Conservation (phyloP, 139 green algal genomes). For the Closterium sp. region DNA sequence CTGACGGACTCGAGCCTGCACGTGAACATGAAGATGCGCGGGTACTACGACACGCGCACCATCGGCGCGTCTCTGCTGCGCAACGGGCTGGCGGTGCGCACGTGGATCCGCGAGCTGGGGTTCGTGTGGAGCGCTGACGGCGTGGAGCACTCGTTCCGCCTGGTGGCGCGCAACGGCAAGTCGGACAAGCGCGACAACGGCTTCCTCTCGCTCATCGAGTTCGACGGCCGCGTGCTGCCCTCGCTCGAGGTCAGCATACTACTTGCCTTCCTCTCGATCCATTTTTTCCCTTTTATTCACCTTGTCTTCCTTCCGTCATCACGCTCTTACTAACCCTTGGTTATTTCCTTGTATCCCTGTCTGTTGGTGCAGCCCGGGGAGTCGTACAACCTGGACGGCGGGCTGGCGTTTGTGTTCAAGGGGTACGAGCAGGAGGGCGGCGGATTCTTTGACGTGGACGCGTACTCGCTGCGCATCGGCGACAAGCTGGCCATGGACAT, state of each 20-base stretch:
- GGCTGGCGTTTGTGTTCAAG: not conserved
- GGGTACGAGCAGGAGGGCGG: not conserved
- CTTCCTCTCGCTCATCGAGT: slow-evolving; percentile 6
- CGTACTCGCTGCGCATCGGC: slow-evolving; percentile 10
- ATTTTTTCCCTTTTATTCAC: too few species aligned
- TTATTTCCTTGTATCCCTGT: not conserved
- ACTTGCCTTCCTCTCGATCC: not conserved
- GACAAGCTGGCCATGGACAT: slow-evolving; percentile 30
- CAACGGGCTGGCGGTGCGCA: not conserved
- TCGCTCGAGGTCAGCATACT: not conserved
- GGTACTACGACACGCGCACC: slow-evolving; percentile 10
- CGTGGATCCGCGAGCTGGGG: slow-evolving; percentile 18
- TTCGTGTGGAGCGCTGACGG: slow-evolving; percentile 16
- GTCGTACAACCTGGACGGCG: not conserved
- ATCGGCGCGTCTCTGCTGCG: not conserved
- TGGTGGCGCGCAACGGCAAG: slow-evolving; percentile 18
- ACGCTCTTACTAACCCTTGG: not conserved
- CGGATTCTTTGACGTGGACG: not conserved
- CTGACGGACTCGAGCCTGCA: slow-evolving; percentile 19
- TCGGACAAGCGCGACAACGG: not conserved
- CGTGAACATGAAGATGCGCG: slow-evolving; percentile 30
- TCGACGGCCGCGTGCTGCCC: slow-evolving; percentile 19
- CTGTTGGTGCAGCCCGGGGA: not conserved
- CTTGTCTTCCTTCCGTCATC: not conserved
- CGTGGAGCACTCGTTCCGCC: slow-evolving; percentile 7